Evolutionary conservation across 208 protist species (phyloP), one percentile per base, ranked within the genome.

Genomic region (Crithidia bombi): DNA sequence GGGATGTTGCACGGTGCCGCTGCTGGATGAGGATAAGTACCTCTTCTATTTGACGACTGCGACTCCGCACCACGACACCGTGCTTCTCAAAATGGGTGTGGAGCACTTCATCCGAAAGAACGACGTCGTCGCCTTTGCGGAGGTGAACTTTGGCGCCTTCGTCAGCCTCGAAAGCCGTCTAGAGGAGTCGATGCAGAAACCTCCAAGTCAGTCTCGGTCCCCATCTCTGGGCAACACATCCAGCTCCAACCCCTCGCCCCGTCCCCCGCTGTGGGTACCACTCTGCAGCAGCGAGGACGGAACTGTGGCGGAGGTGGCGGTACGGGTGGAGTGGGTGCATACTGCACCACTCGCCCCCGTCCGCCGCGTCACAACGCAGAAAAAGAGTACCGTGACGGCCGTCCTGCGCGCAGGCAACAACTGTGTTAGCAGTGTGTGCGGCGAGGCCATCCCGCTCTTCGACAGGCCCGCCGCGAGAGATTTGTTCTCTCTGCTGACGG

Each of bases 21-120:
- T 72, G 49, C 52, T 69, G 11, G 44, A 51, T 30, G 57, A 63
- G 25, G 58, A 51, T 26, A 69, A 78, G 25, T 64, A 68, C 28
- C 46, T 51, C 33, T 62, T 71, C 0, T 9, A 59, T 41, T 35
- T 78, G 11, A 25, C 57, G 14, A 69, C 62, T 33, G 11, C 51
- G 3, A 38, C 39, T 7, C 64, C 64, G 30, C 64, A 69, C 11
- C 59, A 63, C 21, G 64, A 67, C 1, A 23, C n/a, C 0, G 2
- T 78, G 0, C 43, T 52, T 0, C 9, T 78, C 15, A 72, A 71
- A 44, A 38, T 78, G 51, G 65, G 58, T 15, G 50, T 62, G 30
- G 36, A 49, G 25, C 55, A 68, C 30, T 33, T 62, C 12, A 49
- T 78, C 41, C 17, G 43, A n/a, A 44, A 57, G 21, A 78, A 64